A percentile compares a stretch with the other conserved stretches of the same genome.
Conservation (phyloP, 1,139 yeast genomes). For the Debaryomyces singareniensis region DNA sequence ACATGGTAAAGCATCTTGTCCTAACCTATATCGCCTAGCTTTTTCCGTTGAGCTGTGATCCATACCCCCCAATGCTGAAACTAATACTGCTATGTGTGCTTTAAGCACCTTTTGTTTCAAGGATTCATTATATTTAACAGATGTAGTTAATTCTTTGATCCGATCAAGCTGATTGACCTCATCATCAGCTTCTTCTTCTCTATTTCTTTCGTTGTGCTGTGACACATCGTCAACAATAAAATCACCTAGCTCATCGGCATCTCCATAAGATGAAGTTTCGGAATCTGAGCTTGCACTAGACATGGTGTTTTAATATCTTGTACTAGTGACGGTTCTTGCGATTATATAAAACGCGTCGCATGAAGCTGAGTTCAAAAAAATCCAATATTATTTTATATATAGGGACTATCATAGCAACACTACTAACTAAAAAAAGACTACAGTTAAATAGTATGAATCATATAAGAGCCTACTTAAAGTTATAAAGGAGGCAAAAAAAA, state of each 20-base stretch:
- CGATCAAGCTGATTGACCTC: slow-evolving; percentile 19
- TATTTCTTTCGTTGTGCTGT: too few species aligned
- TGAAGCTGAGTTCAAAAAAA: too few species aligned
- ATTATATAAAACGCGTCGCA: too few species aligned
- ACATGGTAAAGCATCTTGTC: slow-evolving; percentile 89
- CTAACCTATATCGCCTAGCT: slow-evolving; percentile 62
- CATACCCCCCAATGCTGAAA: slow-evolving; percentile 77
- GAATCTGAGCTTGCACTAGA: not conserved
- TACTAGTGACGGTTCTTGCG: too few species aligned
- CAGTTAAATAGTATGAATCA: too few species aligned
- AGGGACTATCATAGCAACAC: too few species aligned
- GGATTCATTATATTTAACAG: slow-evolving; percentile 30
- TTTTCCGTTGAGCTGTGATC: slow-evolving; percentile 45
- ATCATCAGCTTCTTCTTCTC: slow-evolving; percentile 9
- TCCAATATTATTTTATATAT: too few species aligned
- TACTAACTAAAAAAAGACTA: too few species aligned
- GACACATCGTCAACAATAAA: slow-evolving; percentile 19
- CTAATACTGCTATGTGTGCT: slow-evolving; percentile 66
- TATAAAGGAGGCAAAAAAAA: too few species aligned
- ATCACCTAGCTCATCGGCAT: slow-evolving; percentile 13
- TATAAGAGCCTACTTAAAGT: too few species aligned
- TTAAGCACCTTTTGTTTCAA: slow-evolving; percentile 42
- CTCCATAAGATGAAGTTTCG: slow-evolving; percentile 6
- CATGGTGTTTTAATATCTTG: not conserved
- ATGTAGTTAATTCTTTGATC: slow-evolving; percentile 20